A percentile compares a stretch with the other conserved stretches of the same genome.
phyloP scores from a whole-genome alignment of 805 yeast genomes.

The Scheffersomyces stipitis region DNA sequence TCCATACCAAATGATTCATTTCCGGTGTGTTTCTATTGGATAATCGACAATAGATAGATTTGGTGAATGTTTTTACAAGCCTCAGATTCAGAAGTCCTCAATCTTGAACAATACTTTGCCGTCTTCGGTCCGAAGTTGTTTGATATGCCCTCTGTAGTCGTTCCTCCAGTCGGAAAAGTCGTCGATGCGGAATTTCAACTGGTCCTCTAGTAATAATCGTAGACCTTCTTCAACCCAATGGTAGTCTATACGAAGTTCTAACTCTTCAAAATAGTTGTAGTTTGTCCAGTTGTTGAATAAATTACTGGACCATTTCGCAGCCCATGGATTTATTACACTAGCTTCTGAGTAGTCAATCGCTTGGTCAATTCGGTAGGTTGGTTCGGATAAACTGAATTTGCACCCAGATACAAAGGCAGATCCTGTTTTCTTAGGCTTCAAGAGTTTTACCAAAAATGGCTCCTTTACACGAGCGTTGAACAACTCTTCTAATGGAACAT shows the following conservation, averaged over 20 bases:
- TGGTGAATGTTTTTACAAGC: background rate
- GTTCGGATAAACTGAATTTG: constrained; percentile 25
- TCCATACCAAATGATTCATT: too few relatives aligned
- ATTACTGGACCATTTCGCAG: constrained; percentile 30
- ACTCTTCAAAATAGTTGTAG: constrained; percentile 37
- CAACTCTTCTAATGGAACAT: constrained; percentile 16
- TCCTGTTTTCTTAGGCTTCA: constrained; percentile 37
- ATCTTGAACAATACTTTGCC: constrained; percentile 34
- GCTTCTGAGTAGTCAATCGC: constrained; percentile 17
- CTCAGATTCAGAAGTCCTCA: constrained; percentile 39
- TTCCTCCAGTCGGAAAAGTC: constrained; percentile 39
- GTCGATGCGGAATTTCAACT: constrained; percentile 31
- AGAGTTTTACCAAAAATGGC: constrained; percentile 30
- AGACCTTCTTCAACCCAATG: constrained; percentile 38
- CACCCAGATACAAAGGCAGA: constrained; percentile 38
- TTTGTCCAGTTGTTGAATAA: constrained; percentile 28
- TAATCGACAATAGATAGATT: too few relatives aligned
- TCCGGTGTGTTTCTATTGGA: too few relatives aligned
- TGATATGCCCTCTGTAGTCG: constrained; percentile 28
- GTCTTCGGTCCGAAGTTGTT: constrained; percentile 26
- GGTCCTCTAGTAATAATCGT: constrained; percentile 21
- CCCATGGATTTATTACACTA: constrained; percentile 34
- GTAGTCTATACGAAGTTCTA: constrained; percentile 24
- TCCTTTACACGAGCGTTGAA: constrained; percentile 30
- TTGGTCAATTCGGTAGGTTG: constrained; percentile 35